Conservation (phyloP, 2,329 filamentous ascomycete genomes). For the Lasiodiplodia sp. region DNA sequence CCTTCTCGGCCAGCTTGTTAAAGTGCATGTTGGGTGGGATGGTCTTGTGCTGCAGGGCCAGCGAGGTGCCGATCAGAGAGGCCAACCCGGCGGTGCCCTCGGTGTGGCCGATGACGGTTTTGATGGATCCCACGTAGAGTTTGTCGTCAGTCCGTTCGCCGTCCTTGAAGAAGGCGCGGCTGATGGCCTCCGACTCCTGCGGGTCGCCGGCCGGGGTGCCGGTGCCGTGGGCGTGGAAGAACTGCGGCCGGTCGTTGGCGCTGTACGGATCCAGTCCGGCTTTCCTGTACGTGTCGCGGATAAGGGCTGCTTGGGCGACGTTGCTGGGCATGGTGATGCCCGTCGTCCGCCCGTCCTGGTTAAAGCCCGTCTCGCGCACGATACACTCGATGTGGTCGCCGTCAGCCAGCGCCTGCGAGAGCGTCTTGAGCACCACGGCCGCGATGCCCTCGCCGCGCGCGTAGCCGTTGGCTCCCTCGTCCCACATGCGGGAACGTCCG, state of each 20-base stretch:
- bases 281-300: conserved; percentile 44
- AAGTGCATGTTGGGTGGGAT: conserved; percentile 46
- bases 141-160: conserved; percentile 13
- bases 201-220: conserved; percentile 47
- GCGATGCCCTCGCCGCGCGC: conserved; percentile 62
- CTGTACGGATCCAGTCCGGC: conserved; percentile 42
- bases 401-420: conserved; percentile 57
- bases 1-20: conserved; percentile 39
- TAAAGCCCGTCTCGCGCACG: conserved; percentile 45
- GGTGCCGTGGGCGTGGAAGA: conserved; percentile 52
- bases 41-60: conserved; percentile 45
- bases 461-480: conserved; percentile 56
- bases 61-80: conserved; percentile 42
- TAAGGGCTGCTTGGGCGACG: conserved; percentile 46
- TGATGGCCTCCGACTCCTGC: conserved; percentile 37
- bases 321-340: conserved; percentile 52
- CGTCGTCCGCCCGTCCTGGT: conserved; percentile 48
- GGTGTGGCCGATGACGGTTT: conserved; percentile 50
- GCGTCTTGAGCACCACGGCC: conserved; percentile 59
- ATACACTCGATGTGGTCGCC: conserved; percentile 55
- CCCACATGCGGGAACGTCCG: conserved; percentile 42
- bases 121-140: conserved; percentile 29
- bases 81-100: conserved; percentile 45
- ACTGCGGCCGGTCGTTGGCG: conserved; percentile 34
- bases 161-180: conserved; percentile 31